phyloP scores from a whole-genome alignment of 1,139 yeast species.

The Pichia sp. region DNA sequence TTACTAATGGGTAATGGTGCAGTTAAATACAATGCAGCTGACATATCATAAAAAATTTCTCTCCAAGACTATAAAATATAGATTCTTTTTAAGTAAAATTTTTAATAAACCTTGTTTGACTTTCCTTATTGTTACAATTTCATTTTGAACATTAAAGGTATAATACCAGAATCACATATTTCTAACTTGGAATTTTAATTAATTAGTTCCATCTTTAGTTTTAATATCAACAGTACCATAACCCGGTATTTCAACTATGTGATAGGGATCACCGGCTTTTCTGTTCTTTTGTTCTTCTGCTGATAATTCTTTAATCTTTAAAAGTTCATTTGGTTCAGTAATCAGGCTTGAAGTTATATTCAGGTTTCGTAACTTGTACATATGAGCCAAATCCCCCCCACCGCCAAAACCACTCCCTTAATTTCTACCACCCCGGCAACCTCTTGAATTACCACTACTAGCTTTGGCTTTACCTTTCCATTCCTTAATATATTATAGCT shows the following conservation, averaged over 20 bases:
- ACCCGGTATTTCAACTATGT: conserved; percentile 18
- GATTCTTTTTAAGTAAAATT: conserved; percentile 15
- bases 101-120: conserved; percentile 18
- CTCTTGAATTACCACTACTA: conserved; percentile 7
- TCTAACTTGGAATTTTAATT: conserved; percentile 16
- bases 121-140: conserved; percentile 16
- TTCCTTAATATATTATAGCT: neutral
- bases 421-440: conserved; percentile 8
- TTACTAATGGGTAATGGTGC: conserved; percentile 17
- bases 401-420: conserved; percentile 12
- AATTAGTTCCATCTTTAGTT: conserved; percentile 23
- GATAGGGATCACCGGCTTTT: conserved; percentile 14
- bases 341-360: conserved; percentile 18
- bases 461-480: conserved; percentile 9
- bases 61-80: conserved; percentile 14
- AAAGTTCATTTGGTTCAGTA: conserved; percentile 14
- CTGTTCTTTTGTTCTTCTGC: conserved; percentile 9
- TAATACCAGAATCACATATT: conserved; percentile 18
- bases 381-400: conserved; percentile 11
- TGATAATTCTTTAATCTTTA: conserved; percentile 11
- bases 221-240: conserved; percentile 21
- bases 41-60: conserved; percentile 20
- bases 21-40: conserved; percentile 16
- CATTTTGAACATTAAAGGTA: conserved; percentile 20
- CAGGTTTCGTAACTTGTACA: conserved; percentile 18